Evolutionary conservation across 192 early-diverging fungal species (phyloP).

Genomic region (Rhizophagus sp.): DNA sequence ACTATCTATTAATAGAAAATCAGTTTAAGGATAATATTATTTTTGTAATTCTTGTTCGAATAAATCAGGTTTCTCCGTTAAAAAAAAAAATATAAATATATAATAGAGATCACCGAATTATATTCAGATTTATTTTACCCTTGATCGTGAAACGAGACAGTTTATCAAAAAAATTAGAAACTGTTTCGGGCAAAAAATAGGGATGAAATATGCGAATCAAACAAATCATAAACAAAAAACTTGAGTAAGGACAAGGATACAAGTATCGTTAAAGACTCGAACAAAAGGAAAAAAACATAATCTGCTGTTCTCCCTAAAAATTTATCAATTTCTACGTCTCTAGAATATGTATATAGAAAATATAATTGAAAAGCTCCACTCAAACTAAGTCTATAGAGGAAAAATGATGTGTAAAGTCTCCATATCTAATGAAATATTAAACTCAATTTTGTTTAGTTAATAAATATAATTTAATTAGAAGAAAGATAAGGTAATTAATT

Average conservation of each 20-base stretch:
- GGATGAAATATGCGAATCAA: no score
- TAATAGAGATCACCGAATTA: neutral
- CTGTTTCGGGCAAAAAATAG: no score
- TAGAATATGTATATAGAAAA: slow-evolving; percentile 73
- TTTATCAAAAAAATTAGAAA: no score
- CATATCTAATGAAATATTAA: slow-evolving; percentile 55
- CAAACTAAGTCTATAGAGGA: slow-evolving; percentile 57
- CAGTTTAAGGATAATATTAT: neutral
- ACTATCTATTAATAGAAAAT: neutral
- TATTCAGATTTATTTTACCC: neutral
- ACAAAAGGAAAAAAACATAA: slow-evolving; percentile 74
- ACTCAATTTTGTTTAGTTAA: neutral
- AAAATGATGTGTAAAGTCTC: slow-evolving; percentile 73
- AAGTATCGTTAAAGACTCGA: slow-evolving; percentile 38
- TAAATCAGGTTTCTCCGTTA: neutral
- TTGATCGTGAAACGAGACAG: no score
- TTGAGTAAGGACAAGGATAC: slow-evolving; percentile 27
- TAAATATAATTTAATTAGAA: neutral
- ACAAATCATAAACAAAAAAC: no score
- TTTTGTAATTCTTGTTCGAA: neutral
- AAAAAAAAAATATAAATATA: no score
- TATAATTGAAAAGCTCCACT: slow-evolving; percentile 67
- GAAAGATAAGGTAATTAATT: neutral
- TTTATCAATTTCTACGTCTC: slow-evolving; percentile 65
- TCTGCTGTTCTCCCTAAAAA: slow-evolving; percentile 74